Percentiles rank a stretch among this genome's conserved stretches.
Conservation (phyloP, 2,329 filamentous ascomycete species). For the Neoarthrinium moseri region DNA sequence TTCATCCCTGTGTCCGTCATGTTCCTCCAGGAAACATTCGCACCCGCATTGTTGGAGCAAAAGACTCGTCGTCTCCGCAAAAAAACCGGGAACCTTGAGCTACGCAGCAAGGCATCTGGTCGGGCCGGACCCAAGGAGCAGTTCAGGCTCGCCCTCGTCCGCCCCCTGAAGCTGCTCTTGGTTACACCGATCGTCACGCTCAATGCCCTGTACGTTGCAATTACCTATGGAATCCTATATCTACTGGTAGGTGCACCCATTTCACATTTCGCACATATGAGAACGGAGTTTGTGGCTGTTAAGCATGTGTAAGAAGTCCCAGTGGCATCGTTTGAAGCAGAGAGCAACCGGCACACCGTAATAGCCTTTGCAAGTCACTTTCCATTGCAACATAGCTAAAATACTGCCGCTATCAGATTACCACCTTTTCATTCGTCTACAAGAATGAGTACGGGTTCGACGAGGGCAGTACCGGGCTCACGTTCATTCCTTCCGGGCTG, state of each 20-base stretch:
- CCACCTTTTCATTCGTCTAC: conserved; percentile 52
- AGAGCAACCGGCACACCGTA: too few relatives aligned
- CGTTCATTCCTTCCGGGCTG: conserved; percentile 52
- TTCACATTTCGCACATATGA: too few relatives aligned
- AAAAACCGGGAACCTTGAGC: conserved; percentile 33
- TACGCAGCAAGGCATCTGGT: conserved; percentile 37
- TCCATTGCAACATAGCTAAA: too few relatives aligned
- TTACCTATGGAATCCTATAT: conserved; percentile 57
- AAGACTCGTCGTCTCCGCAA: conserved; percentile 41
- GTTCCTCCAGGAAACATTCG: conserved; percentile 39
- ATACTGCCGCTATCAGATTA: too few relatives aligned
- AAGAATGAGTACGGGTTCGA: conserved; percentile 49
- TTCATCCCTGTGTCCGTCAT: conserved; percentile 13
- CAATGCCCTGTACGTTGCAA: conserved; percentile 52
- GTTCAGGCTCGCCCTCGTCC: conserved; percentile 39
- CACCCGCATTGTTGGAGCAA: conserved; percentile 34
- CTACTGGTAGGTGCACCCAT: too few relatives aligned
- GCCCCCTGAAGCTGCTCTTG: conserved; percentile 51
- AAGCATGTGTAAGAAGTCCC: too few relatives aligned
- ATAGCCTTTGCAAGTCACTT: too few relatives aligned
- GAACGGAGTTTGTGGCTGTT: too few relatives aligned
- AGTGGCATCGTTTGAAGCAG: too few relatives aligned
- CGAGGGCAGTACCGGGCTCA: conserved; percentile 41
- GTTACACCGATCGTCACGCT: conserved; percentile 49
- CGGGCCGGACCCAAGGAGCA: conserved; percentile 31